Conservation (phyloP, 2,329 filamentous ascomycete genomes). For the Fusarium devonianum region DNA sequence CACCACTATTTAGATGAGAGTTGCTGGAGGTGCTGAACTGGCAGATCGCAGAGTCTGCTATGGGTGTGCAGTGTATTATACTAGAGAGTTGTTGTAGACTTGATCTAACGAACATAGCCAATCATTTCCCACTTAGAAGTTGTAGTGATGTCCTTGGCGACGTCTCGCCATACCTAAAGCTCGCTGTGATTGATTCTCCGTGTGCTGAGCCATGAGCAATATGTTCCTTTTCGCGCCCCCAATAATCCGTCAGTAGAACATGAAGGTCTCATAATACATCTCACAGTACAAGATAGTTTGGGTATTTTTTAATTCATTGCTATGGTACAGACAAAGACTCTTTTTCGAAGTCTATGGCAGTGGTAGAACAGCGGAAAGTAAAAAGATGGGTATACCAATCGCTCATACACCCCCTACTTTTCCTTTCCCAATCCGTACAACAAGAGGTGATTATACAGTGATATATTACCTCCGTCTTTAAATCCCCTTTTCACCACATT, state of each 20-base stretch:
- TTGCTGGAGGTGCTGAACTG: background rate
- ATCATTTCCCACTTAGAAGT: slow-evolving; percentile 7
- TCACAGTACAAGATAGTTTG: too few species aligned
- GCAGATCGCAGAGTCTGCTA: slow-evolving; percentile 3
- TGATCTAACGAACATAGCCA: slow-evolving; percentile 24
- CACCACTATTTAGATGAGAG: slow-evolving; percentile 18
- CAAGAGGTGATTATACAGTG: slow-evolving; percentile 20
- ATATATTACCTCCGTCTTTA: slow-evolving; percentile 19
- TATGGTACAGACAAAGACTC: slow-evolving; percentile 49
- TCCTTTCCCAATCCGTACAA: slow-evolving; percentile 24
- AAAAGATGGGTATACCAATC: slow-evolving; percentile 37
- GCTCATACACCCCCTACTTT: slow-evolving; percentile 27
- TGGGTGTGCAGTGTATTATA: slow-evolving; percentile 26
- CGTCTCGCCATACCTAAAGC: too few species aligned
- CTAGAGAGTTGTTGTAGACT: slow-evolving; percentile 23
- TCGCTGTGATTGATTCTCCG: too few species aligned
- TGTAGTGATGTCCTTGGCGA: too few species aligned
- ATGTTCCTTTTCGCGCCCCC: too few species aligned
- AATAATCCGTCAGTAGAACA: too few species aligned
- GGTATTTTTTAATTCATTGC: slow-evolving; percentile 39
- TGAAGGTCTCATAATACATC: background rate
- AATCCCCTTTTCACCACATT: slow-evolving; percentile 30
- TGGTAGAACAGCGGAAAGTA: slow-evolving; percentile 40
- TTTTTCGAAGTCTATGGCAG: slow-evolving; percentile 45
- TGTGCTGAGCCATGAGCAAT: too few species aligned